These are phyloP conservation scores for Tulasnella sp. DNA, from an alignment of 768 basidiomycete genomes.

Conservation along the genomic window DNA sequence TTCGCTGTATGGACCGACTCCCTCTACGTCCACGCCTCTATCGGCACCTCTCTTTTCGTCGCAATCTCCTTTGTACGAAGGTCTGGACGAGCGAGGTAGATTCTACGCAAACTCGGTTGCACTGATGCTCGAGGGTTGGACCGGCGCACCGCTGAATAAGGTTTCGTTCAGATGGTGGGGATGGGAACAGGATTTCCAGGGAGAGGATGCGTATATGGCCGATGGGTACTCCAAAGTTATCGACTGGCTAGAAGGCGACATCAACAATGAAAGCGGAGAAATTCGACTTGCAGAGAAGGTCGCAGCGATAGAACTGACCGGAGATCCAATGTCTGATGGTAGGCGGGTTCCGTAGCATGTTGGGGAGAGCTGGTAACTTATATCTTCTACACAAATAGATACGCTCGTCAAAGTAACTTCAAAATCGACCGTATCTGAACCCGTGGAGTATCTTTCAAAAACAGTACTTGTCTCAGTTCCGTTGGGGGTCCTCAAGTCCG, in stretches of 20 bases:
- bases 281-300: slow-evolving; percentile 28
- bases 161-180: slow-evolving; percentile 32
- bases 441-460: slow-evolving; percentile 18
- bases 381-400: neutral
- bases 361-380: neutral
- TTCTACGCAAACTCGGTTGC: slow-evolving; percentile 20
- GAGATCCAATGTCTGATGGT: slow-evolving; percentile 14
- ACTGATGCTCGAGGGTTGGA: slow-evolving; percentile 27
- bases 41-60: slow-evolving; percentile 14
- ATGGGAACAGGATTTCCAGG: slow-evolving; percentile 29
- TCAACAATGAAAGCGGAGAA: neutral
- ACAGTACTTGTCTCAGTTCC: slow-evolving; percentile 27
- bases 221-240: slow-evolving; percentile 27
- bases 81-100: neutral
- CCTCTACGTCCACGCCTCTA: slow-evolving; percentile 12
- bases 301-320: slow-evolving; percentile 16
- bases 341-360: neutral
- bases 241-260: slow-evolving; percentile 27
- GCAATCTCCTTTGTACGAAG: slow-evolving; percentile 24
- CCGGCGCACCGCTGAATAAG: slow-evolving; percentile 23
- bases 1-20: slow-evolving; percentile 9
- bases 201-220: slow-evolving; percentile 27
- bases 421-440: neutral
- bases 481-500: slow-evolving; percentile 29
- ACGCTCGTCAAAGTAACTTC: slow-evolving; percentile 11